These are phyloP conservation scores for Cladosporium velox DNA, from an alignment of 2,329 filamentous ascomycete species.

Conservation along the genomic window DNA sequence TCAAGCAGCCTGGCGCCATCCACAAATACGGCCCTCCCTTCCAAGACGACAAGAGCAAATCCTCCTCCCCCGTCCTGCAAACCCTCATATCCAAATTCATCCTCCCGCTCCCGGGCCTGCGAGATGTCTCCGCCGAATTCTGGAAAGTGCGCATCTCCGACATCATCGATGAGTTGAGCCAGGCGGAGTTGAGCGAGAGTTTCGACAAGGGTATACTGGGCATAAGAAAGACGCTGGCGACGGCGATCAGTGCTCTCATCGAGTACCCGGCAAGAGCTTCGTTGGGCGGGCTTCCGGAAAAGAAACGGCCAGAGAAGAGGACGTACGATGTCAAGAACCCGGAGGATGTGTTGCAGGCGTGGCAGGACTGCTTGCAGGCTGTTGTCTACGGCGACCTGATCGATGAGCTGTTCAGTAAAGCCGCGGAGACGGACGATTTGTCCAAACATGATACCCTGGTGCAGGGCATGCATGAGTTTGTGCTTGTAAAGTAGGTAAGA, in stretches of 20 bases:
- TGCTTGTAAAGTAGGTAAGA: conserved; percentile 65
- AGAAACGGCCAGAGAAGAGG: conserved; percentile 32
- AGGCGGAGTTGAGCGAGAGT: conserved; percentile 73
- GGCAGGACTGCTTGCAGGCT: conserved; percentile 66
- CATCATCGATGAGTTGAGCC: conserved; percentile 62
- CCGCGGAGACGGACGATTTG: conserved; percentile 62
- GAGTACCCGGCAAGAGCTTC: conserved; percentile 69
- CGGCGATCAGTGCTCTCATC: conserved; percentile 67
- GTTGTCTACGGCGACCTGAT: conserved; percentile 69
- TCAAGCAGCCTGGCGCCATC: conserved; percentile 67
- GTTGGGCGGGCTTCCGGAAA: conserved; percentile 60
- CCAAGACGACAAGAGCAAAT: conserved; percentile 45
- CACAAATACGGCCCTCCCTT: conserved; percentile 72
- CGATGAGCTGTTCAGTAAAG: conserved; percentile 64
- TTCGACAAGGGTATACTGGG: conserved; percentile 78
- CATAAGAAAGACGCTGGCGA: conserved; percentile 72
- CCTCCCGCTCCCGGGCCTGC: conserved; percentile 66
- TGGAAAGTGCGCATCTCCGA: conserved; percentile 65
- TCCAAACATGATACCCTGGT: conserved; percentile 64
- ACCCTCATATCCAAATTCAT: conserved; percentile 66
- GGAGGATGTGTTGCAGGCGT: conserved; percentile 63
- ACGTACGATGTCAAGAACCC: conserved; percentile 62
- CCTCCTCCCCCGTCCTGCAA: conserved; percentile 62
- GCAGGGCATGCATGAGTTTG: conserved; percentile 65
- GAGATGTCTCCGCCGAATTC: conserved; percentile 63